Evolutionary conservation across 176 grass and related monocot species (phyloP).

Genomic region (Puya raimondii): DNA sequence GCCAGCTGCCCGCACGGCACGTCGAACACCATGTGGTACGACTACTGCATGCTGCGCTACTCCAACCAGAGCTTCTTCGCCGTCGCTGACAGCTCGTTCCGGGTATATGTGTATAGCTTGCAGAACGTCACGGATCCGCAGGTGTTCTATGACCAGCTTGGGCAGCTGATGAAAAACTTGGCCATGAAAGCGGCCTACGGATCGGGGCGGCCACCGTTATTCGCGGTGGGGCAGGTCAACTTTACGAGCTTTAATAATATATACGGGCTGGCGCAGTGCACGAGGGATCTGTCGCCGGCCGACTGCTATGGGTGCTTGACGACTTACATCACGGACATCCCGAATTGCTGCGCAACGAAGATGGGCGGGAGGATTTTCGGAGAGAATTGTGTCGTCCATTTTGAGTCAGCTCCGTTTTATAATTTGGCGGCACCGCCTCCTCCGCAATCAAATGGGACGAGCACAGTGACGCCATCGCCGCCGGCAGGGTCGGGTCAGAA

Average conservation of each 20-base stretch:
- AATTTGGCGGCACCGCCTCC: too few species aligned
- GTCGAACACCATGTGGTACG: conserved; percentile 11
- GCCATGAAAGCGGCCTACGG: not conserved
- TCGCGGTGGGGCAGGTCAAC: not conserved
- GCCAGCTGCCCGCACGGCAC: conserved; percentile 6
- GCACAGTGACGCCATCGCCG: too few species aligned
- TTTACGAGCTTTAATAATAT: conserved; percentile 3
- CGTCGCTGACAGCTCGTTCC: not conserved
- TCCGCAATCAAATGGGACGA: too few species aligned
- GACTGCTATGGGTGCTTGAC: not conserved
- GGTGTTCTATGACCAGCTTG: not conserved
- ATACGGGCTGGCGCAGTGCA: conserved; percentile 13
- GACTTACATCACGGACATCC: not conserved
- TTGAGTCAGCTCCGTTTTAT: conserved; percentile 20
- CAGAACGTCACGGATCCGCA: not conserved
- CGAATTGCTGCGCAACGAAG: not conserved
- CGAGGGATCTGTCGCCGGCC: conserved; percentile 3
- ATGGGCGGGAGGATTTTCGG: conserved; percentile 6
- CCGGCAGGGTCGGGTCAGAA: too few species aligned
- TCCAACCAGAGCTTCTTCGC: conserved; percentile 20
- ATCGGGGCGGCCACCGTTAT: not conserved
- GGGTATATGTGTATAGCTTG: rapidly evolving
- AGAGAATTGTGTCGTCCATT: conserved; percentile 17
- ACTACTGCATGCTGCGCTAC: conserved; percentile 21
- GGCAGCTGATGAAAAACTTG: not conserved